These are phyloP conservation scores for Malbranchea cinnamomea DNA, from an alignment of 2,329 filamentous ascomycete genomes.

Conservation along the genomic window DNA sequence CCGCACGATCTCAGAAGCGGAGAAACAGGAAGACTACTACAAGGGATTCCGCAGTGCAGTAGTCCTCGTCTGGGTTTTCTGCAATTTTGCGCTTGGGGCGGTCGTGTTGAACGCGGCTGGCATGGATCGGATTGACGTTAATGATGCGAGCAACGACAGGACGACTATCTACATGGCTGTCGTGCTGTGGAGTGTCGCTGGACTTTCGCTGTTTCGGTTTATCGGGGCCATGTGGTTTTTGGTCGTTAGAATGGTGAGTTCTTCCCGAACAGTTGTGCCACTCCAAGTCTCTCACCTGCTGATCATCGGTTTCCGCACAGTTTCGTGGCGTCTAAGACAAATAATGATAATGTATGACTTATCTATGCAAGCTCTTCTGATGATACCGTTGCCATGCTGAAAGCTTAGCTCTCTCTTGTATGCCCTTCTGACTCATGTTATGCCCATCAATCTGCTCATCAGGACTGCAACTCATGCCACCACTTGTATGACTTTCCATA, in stretches of 20 bases:
- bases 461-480: too few relatives aligned
- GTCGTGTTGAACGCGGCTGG: slow-evolving; percentile 78
- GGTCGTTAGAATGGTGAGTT: slow-evolving; percentile 69
- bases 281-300: too few relatives aligned
- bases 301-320: too few relatives aligned
- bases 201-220: slow-evolving; percentile 71
- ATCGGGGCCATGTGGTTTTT: slow-evolving; percentile 84
- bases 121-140: slow-evolving; percentile 48
- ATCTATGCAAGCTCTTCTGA: too few relatives aligned
- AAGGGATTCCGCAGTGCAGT: slow-evolving; percentile 86
- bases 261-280: not conserved
- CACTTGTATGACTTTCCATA: too few relatives aligned
- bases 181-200: slow-evolving; percentile 80
- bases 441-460: too few relatives aligned
- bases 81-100: slow-evolving; percentile 76
- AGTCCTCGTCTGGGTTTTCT: slow-evolving; percentile 91
- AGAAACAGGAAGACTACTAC: slow-evolving; percentile 97
- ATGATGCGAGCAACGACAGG: slow-evolving; percentile 36
- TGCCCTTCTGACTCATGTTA: too few relatives aligned
- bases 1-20: slow-evolving; percentile 34
- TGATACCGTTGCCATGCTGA: too few relatives aligned
- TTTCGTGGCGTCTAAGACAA: slow-evolving; percentile 6
- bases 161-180: slow-evolving; percentile 74
- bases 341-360: too few relatives aligned
- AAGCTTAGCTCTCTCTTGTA: too few relatives aligned